Conservation (phyloP, 768 basidiomycete species). For the Punctularia strigosozonata region DNA sequence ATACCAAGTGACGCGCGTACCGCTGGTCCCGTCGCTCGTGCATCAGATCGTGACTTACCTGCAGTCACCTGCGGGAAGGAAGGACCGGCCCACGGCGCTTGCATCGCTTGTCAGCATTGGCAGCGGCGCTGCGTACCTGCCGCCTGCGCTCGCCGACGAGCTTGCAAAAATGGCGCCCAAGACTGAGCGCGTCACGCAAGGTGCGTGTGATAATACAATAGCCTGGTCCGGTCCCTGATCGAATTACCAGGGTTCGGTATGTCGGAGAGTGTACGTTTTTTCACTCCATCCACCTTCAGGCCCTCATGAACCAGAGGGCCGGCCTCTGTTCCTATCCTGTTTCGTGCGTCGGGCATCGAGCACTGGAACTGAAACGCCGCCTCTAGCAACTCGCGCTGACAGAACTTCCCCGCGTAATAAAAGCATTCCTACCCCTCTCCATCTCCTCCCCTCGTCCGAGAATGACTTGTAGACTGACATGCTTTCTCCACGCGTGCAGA, state of each 20-base stretch:
- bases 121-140: conserved; percentile 60
- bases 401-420: no score
- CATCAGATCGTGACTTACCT: conserved; percentile 54
- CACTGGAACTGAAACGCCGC: no score
- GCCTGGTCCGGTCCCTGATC: background rate
- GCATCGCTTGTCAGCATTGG: conserved; percentile 31
- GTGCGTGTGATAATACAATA: conserved; percentile 23
- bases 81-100: no score
- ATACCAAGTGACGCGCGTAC: conserved; percentile 37
- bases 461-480: background rate
- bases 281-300: background rate
- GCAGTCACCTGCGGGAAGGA: no score
- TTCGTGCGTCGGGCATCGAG: no score
- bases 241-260: conserved; percentile 49
- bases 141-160: conserved; percentile 36
- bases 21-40: conserved; percentile 49
- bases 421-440: no score
- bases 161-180: conserved; percentile 25
- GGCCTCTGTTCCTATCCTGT: no score
- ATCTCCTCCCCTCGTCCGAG: background rate
- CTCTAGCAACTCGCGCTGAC: no score
- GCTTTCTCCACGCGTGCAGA: conserved; percentile 33
- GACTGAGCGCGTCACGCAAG: conserved; percentile 28
- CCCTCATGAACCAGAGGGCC: no score
- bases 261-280: conserved; percentile 46